phyloP scores from a whole-genome alignment of 2,329 filamentous ascomycete genomes.

The Phoma herbarum region DNA sequence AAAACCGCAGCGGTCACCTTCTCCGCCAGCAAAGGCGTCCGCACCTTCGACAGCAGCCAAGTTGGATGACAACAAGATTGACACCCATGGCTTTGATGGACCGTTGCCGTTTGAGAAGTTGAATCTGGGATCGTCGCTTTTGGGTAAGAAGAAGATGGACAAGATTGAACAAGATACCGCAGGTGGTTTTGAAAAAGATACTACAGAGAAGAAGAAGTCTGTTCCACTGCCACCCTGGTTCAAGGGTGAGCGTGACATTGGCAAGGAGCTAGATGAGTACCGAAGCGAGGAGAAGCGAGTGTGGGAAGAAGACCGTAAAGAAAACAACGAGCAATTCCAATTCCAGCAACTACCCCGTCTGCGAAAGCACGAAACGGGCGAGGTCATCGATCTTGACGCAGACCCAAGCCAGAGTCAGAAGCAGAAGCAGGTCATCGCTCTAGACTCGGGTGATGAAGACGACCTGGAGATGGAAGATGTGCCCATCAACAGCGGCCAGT shows the following conservation, averaged over 20 bases:
- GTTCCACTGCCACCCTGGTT: conserved; percentile 82
- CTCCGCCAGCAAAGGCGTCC: conserved; percentile 27
- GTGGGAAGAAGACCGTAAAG: conserved; percentile 66
- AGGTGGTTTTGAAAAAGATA: conserved; percentile 71
- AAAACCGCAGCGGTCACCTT: conserved; percentile 45
- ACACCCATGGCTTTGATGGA: conserved; percentile 73
- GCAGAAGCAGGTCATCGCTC: conserved; percentile 65
- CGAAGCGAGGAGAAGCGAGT: conserved; percentile 54
- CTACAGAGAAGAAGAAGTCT: conserved; percentile 54
- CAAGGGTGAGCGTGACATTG: conserved; percentile 60
- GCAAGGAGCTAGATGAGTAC: conserved; percentile 64
- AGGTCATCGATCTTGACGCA: conserved; percentile 59
- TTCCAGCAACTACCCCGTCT: conserved; percentile 69
- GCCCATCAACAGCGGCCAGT: conserved; percentile 16
- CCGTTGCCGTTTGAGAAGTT: conserved; percentile 88
- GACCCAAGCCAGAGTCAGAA: conserved; percentile 54
- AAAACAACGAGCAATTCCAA: conserved; percentile 67
- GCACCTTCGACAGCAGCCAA: conserved; percentile 36
- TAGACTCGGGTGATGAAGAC: conserved; percentile 69
- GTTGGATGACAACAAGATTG: conserved; percentile 42
- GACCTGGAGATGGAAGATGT: conserved; percentile 47
- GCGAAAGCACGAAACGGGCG: conserved; percentile 62
- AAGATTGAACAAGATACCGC: conserved; percentile 63
- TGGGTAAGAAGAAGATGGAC: conserved; percentile 62
- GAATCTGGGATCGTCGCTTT: conserved; percentile 71